Conservation (phyloP, 352 stramenopile species). For the Pythium brassicae region DNA sequence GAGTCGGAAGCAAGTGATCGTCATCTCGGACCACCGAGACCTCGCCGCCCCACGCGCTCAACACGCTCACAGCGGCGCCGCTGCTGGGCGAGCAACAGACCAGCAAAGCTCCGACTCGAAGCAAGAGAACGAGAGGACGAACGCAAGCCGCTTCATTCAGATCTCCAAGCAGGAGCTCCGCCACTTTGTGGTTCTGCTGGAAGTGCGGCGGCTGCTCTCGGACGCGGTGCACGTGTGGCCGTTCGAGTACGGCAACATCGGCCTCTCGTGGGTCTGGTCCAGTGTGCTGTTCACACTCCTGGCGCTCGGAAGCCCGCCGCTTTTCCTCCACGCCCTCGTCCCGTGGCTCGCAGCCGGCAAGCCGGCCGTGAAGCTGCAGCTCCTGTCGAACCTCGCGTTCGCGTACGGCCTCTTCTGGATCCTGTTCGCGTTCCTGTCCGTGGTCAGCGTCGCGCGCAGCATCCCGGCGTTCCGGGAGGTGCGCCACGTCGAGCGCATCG, state of each 20-base stretch:
- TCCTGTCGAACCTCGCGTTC: slow-evolving; percentile 20
- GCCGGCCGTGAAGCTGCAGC: slow-evolving; percentile 4
- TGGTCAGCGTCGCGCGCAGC: slow-evolving; percentile 21
- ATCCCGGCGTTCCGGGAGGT: slow-evolving; percentile 31
- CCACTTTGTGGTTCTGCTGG: slow-evolving; percentile 22
- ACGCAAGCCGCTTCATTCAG: slow-evolving; percentile 17
- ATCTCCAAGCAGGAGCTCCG: slow-evolving; percentile 25
- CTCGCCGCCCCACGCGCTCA: not conserved
- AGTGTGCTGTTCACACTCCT: slow-evolving; percentile 21
- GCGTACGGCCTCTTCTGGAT: slow-evolving; percentile 26
- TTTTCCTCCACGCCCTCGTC: slow-evolving; percentile 21
- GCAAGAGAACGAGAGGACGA: too few relatives aligned
- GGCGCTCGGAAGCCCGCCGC: slow-evolving; percentile 16
- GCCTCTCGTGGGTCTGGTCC: slow-evolving; percentile 29
- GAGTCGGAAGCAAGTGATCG: not conserved
- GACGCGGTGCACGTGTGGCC: slow-evolving; percentile 30
- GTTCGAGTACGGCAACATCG: slow-evolving; percentile 31
- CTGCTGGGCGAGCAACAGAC: too few relatives aligned
- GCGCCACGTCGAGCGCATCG: slow-evolving; percentile 25
- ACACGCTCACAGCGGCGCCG: not conserved
- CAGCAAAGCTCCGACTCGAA: not conserved
- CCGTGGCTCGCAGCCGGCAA: slow-evolving; percentile 11
- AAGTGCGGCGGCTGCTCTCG: slow-evolving; percentile 16
- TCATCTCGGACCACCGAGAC: slow-evolving; percentile 3
- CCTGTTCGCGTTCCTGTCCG: slow-evolving; percentile 19